Conservation (phyloP, 2,329 filamentous ascomycete species). For the Ceratocystis colombiana region DNA sequence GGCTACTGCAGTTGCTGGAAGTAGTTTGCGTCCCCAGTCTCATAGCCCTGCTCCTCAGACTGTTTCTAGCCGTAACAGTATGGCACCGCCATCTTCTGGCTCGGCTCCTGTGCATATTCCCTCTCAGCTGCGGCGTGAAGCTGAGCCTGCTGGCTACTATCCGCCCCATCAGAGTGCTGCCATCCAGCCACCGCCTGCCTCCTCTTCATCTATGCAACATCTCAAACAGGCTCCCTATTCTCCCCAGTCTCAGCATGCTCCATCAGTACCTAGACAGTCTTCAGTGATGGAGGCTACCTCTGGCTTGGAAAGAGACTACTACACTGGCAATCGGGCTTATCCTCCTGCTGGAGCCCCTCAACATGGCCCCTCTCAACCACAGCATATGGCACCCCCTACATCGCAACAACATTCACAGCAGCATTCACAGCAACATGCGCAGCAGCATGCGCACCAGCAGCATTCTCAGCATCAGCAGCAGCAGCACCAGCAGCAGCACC, state of each 20-base stretch:
- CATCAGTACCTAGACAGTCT: conserved; percentile 36
- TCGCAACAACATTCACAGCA: conserved; percentile 38
- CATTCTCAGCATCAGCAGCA: conserved; percentile 7
- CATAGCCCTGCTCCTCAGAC: conserved; percentile 29
- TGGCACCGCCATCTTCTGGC: conserved; percentile 32
- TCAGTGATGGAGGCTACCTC: conserved; percentile 34
- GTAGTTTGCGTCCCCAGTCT: conserved; percentile 39
- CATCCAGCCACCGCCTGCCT: conserved; percentile 27
- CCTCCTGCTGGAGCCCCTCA: conserved; percentile 31
- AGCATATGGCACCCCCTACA: conserved; percentile 35
- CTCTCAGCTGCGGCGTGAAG: conserved; percentile 41
- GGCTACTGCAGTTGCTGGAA: conserved; percentile 40
- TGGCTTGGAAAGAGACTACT: conserved; percentile 42
- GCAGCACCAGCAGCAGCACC: no score
- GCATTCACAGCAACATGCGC: conserved; percentile 29
- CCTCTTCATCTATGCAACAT: conserved; percentile 42
- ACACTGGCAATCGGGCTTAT: conserved; percentile 35
- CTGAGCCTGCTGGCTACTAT: conserved; percentile 38
- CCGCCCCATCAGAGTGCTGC: conserved; percentile 35
- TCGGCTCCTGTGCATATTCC: conserved; percentile 32
- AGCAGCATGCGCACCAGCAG: conserved; percentile 13
- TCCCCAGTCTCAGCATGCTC: conserved; percentile 41
- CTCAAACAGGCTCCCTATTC: conserved; percentile 43
- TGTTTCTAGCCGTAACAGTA: conserved; percentile 35
- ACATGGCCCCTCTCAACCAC: conserved; percentile 5